Percentiles rank a stretch among this genome's conserved stretches.
Conservation (phyloP, 208 protist species). For the Crithidia acanthocephali region DNA sequence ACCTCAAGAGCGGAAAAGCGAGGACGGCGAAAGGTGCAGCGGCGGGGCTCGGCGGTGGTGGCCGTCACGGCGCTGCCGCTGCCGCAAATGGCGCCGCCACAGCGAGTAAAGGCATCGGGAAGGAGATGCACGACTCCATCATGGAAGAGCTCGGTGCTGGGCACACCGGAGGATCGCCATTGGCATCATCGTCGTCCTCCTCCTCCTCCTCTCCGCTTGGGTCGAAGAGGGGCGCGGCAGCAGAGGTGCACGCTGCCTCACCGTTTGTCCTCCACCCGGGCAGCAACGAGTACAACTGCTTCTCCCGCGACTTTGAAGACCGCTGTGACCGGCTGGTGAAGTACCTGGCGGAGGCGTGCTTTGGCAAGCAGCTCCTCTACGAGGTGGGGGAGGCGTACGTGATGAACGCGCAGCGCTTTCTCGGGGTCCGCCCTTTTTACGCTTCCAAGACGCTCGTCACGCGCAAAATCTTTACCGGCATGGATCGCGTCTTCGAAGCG, state of each 20-base stretch:
- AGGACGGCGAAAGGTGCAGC: background rate
- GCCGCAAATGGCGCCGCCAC: background rate
- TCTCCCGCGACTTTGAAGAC: conserved; percentile 77
- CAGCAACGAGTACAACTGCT: conserved; percentile 77
- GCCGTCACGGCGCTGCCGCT: background rate
- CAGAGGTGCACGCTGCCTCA: background rate
- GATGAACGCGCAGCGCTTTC: conserved; percentile 77
- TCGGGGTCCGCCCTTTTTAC: conserved; percentile 82
- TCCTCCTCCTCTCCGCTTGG: background rate
- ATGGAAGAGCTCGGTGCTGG: conserved; percentile 49
- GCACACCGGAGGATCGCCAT: background rate
- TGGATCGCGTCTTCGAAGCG: conserved; percentile 61
- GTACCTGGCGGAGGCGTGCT: conserved; percentile 70
- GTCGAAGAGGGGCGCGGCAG: background rate
- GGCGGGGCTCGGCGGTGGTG: background rate
- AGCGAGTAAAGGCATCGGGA: conserved; percentile 3
- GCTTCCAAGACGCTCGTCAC: conserved; percentile 71
- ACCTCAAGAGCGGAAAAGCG: conserved; percentile 25
- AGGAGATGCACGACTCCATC: conserved; percentile 42
- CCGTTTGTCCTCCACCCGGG: conserved; percentile 49
- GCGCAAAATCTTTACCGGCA: conserved; percentile 66
- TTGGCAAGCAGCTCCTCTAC: conserved; percentile 79
- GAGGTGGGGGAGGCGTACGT: conserved; percentile 83
- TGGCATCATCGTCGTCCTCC: background rate
- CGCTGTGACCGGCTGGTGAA: conserved; percentile 68